Conservation (phyloP, 345 rosid species). For the Noccaea caerulescens region DNA sequence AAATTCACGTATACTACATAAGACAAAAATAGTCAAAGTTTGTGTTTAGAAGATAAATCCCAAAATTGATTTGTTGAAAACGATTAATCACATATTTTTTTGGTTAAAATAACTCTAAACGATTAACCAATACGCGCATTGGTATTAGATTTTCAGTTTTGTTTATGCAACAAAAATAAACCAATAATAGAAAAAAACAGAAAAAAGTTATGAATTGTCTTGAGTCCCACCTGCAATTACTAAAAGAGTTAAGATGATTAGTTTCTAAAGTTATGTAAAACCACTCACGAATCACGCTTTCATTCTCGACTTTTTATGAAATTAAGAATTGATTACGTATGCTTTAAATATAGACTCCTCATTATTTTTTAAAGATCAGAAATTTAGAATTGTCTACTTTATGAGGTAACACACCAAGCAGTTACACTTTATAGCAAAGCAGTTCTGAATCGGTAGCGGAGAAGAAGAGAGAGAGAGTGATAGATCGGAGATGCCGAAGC, state of each 20-base stretch:
- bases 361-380: no score
- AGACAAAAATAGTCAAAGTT: no score
- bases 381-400: neutral
- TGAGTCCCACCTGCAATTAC: neutral
- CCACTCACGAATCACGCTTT: constrained; percentile 23
- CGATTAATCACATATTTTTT: no score
- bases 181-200: neutral
- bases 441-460: neutral
- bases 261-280: neutral
- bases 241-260: neutral
- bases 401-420: constrained; percentile 4
- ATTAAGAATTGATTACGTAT: neutral
- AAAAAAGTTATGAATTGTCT: neutral
- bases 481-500: constrained; percentile 51
- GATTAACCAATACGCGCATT: no score
- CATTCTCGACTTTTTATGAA: neutral
- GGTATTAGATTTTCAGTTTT: no score
- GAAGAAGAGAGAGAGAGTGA: neutral
- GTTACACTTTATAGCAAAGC: neutral
- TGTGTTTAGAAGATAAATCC: no score
- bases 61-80: no score
- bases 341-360: neutral
- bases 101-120: no score
- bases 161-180: neutral
- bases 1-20: no score